These are phyloP conservation scores for Fusarium staphyleae DNA, from an alignment of 2,329 filamentous ascomycete species.

Conservation along the genomic window DNA sequence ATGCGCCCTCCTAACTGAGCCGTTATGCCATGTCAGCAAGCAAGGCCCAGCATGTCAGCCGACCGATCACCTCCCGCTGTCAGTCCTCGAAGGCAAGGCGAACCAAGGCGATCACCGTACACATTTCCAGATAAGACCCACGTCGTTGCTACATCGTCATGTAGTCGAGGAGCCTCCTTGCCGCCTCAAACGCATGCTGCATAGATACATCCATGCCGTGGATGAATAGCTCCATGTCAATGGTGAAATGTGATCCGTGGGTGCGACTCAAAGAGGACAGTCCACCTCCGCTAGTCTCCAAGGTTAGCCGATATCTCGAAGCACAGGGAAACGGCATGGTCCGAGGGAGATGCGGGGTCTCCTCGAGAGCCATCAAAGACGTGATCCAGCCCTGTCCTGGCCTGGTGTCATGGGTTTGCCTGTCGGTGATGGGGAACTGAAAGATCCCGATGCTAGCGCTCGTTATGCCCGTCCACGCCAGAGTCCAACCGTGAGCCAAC, in stretches of 20 bases:
- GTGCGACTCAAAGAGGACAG: too few relatives aligned
- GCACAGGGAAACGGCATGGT: neutral
- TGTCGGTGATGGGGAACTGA: constrained; percentile 5
- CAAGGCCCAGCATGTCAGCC: constrained; percentile 20
- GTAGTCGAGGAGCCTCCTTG: constrained; percentile 14
- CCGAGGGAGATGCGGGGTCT: neutral
- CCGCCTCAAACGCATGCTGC: neutral
- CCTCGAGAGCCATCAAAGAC: neutral
- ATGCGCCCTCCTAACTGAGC: neutral
- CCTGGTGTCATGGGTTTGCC: neutral
- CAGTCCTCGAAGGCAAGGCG: neutral
- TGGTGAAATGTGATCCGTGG: constrained; percentile 7
- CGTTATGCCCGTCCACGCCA: neutral
- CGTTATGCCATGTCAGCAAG: constrained; percentile 12
- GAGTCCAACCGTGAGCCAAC: too few relatives aligned
- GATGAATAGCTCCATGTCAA: neutral
- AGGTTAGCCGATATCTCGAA: neutral
- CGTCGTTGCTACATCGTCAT: constrained; percentile 10
- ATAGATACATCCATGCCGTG: neutral
- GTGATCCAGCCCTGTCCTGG: neutral
- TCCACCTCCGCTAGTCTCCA: too few relatives aligned
- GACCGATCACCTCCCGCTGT: constrained; percentile 19
- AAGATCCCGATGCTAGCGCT: constrained; percentile 10
- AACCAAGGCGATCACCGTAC: constrained; percentile 3
- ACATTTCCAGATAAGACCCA: constrained; percentile 5